Percentiles rank a stretch among this genome's conserved stretches.
These are phyloP conservation scores for Scytalidium lignicola DNA, from an alignment of 2,329 filamentous ascomycete species.

Conservation along the genomic window DNA sequence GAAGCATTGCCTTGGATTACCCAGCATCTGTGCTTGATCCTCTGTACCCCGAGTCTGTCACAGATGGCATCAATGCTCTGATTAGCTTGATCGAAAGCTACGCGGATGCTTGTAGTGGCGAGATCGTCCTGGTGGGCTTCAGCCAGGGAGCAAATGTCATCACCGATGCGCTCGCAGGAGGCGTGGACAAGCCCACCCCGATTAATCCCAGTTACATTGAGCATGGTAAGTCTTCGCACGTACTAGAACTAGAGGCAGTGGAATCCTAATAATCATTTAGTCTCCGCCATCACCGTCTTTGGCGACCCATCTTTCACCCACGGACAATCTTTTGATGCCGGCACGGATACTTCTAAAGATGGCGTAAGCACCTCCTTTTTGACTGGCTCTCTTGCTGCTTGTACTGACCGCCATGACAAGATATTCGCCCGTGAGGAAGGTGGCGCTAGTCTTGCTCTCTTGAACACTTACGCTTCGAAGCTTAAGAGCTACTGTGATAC, in stretches of 20 bases:
- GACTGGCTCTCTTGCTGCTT: background rate
- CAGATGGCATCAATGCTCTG: constrained; percentile 24
- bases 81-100: constrained; percentile 22
- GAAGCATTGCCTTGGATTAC: constrained; percentile 25
- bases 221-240: constrained; percentile 17
- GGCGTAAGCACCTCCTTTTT: constrained; percentile 13
- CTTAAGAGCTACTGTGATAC: constrained; percentile 6
- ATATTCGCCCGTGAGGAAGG: background rate
- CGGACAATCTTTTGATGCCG: constrained; percentile 22
- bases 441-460: background rate
- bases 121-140: constrained; percentile 29
- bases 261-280: constrained; percentile 2
- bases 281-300: constrained; percentile 24
- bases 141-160: constrained; percentile 23
- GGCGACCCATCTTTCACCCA: constrained; percentile 27
- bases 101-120: constrained; percentile 19
- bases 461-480: background rate
- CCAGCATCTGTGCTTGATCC: constrained; percentile 15
- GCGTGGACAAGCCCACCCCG: constrained; percentile 16
- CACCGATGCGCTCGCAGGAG: constrained; percentile 10
- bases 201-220: constrained; percentile 19
- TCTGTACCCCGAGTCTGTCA: constrained; percentile 20
- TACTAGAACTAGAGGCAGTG: constrained; percentile 6
- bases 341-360: constrained; percentile 12
- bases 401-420: background rate